These are phyloP conservation scores for Leptographium galeiforme DNA, from an alignment of 2,329 filamentous ascomycete genomes.

Conservation along the genomic window DNA sequence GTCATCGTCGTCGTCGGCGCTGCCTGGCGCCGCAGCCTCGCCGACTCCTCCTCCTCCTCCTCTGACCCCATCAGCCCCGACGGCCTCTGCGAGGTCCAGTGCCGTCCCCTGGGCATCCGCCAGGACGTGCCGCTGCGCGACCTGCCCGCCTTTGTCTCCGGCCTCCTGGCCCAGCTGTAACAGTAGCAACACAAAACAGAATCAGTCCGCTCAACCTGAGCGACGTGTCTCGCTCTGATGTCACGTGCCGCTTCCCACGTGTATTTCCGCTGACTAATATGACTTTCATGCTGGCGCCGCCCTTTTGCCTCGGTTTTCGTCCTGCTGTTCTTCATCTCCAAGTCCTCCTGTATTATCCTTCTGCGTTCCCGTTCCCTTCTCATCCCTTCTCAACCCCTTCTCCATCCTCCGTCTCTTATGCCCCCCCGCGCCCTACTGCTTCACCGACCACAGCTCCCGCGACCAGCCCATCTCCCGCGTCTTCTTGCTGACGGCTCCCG, in stretches of 20 bases:
- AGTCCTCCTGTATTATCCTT: background rate
- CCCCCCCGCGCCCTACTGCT: slow-evolving; percentile 18
- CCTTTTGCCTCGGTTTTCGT: background rate
- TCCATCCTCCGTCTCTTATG: background rate
- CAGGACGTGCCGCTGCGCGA: slow-evolving; percentile 40
- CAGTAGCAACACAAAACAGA: background rate
- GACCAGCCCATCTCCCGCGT: slow-evolving; percentile 49
- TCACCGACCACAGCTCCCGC: slow-evolving; percentile 47
- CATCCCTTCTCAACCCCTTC: too few species aligned
- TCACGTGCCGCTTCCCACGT: too few species aligned
- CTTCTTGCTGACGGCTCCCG: slow-evolving; percentile 40
- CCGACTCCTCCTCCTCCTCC: slow-evolving; percentile 25
- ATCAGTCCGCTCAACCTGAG: background rate
- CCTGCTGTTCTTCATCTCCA: background rate
- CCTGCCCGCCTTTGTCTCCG: slow-evolving; percentile 31
- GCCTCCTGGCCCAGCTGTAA: slow-evolving; percentile 37
- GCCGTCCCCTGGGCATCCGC: slow-evolving; percentile 51
- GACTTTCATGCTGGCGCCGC: too few species aligned
- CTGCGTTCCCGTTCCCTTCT: background rate
- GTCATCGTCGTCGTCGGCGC: slow-evolving; percentile 68
- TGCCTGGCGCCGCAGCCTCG: slow-evolving; percentile 48
- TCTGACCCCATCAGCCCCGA: background rate
- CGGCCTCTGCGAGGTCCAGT: slow-evolving; percentile 59
- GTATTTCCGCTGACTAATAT: too few species aligned
- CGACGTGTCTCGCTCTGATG: too few species aligned